Base-by-base conservation (phyloP, 352 stramenopile species). In the Phytophthora litchii region DNA sequence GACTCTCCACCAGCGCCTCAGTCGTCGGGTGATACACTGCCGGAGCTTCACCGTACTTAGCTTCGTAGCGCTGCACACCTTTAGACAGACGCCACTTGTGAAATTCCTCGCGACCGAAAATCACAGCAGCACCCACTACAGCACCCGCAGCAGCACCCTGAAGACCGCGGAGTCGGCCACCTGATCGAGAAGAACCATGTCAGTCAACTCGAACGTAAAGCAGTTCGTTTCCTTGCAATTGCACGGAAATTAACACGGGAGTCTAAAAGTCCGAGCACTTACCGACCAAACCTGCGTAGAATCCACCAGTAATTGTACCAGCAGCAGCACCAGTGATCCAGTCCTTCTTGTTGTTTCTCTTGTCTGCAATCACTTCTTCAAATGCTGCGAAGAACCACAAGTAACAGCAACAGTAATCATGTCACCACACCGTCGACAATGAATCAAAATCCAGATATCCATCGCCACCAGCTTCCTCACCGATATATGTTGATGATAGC, bases 401-500 rank as follows among this genome's bases (percentile, higher is more conserved):
- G 11, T n/a, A n/a, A n/a, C n/a, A 34, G 10, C 29, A 34, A 34
- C 7, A 34, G 29, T 34, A 34, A 27, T 5, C 1, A 34, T 12
- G 29, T 34, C 10, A 34, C 29, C 4, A 2, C 29, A 3, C 6
- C 3, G 29, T 11, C 29, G 29, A 34, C n/a, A n/a, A n/a, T n/a
- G n/a, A n/a, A n/a, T n/a, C n/a, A n/a, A n/a, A n/a, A n/a, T n/a
- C n/a, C n/a, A n/a, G n/a, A 31, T 31, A 31, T 8, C 25, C 25
- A 31, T 31, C 25, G 8, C 25, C 8, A 36, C 7, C n/a, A 47
- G 16, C 43, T 21, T 29, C 16, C 65, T 48, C 35, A 92, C 84
- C 77, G 37, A 93, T 91, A 61, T 90, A 95, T n/a, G 86, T 92
- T n/a, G 84, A 84, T 2, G 80, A 88, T 5, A 92, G 49, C 37